A percentile compares a stretch with the other conserved stretches of the same genome.
These are phyloP conservation scores for Rhipidocladum racemiflorum DNA, from an alignment of 176 grass and related monocot species.

Conservation along the genomic window DNA sequence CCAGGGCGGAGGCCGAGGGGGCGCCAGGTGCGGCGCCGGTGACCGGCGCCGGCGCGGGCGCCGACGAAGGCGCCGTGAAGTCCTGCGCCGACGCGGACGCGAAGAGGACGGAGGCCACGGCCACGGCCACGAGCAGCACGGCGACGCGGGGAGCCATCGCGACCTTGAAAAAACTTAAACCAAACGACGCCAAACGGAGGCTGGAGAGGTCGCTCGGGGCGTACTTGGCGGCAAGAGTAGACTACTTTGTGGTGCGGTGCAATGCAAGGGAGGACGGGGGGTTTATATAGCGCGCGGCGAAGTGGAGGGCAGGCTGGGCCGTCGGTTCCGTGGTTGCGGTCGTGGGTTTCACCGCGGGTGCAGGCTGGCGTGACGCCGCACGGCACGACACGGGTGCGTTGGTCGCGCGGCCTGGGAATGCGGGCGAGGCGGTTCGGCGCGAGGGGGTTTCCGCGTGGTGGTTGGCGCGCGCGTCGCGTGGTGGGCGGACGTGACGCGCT, in stretches of 20 bases:
- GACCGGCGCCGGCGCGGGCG: slow-evolving; percentile 19
- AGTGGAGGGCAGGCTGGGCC: background rate
- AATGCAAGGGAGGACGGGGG: background rate
- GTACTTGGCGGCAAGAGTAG: background rate
- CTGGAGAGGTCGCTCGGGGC: background rate
- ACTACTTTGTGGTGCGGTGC: background rate
- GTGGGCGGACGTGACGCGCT: background rate
- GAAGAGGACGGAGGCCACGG: background rate
- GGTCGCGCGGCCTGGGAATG: background rate
- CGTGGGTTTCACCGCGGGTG: background rate
- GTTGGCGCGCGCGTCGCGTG: background rate
- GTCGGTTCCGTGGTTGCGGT: background rate
- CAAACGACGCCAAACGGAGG: background rate
- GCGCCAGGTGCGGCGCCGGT: background rate
- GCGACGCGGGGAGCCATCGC: slow-evolving; percentile 33
- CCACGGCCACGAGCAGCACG: slow-evolving; percentile 1
- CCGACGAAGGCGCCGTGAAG: slow-evolving; percentile 18
- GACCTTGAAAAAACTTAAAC: too few relatives aligned
- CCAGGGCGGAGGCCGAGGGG: background rate
- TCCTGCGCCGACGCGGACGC: slow-evolving; percentile 17
- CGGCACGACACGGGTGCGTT: too few relatives aligned
- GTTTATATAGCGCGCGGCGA: background rate
- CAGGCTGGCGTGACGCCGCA: rapidly evolving
- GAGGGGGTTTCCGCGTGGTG: background rate
- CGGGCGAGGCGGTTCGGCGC: background rate